phyloP scores from a whole-genome alignment of 306 rosid genomes.

The Psophocarpus tetragonolobus region DNA sequence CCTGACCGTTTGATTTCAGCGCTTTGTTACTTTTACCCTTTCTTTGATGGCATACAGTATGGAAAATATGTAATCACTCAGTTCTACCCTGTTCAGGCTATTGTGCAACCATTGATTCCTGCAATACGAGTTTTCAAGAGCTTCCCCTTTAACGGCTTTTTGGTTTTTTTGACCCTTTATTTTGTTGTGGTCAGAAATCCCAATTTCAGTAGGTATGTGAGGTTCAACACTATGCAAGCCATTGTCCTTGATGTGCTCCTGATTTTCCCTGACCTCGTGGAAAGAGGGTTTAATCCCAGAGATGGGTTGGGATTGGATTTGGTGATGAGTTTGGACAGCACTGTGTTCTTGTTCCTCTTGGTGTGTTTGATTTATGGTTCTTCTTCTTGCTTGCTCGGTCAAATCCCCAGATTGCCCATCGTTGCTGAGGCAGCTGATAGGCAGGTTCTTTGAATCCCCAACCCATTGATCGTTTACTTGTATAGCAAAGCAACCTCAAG shows the following conservation, averaged over 20 bases:
- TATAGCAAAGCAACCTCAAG: constrained; percentile 39
- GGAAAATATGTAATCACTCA: constrained; percentile 84
- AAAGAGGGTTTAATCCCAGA: constrained; percentile 79
- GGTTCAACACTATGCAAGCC: constrained; percentile 98
- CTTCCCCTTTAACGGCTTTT: constrained; percentile 83
- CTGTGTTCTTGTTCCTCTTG: constrained; percentile 79
- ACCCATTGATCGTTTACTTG: constrained; percentile 13
- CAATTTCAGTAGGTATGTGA: constrained; percentile 81
- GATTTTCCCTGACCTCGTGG: constrained; percentile 86
- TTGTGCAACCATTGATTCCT: constrained; percentile 73
- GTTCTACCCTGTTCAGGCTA: constrained; percentile 67
- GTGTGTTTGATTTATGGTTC: constrained; percentile 89
- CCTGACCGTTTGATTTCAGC: constrained; percentile 88
- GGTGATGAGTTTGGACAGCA: constrained; percentile 94
- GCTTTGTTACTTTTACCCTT: constrained; percentile 85
- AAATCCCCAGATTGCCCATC: constrained; percentile 84
- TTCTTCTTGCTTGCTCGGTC: constrained; percentile 87
- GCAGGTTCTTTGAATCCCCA: constrained; percentile 68
- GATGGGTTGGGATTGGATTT: constrained; percentile 86
- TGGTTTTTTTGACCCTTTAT: constrained; percentile 83
- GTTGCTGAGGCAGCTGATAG: constrained; percentile 98
- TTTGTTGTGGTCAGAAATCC: constrained; percentile 91
- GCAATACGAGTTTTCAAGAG: constrained; percentile 88
- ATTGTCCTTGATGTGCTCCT: constrained; percentile 89
- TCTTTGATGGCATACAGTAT: constrained; percentile 87